Conservation (phyloP, 2,329 filamentous ascomycete species). For the Nemania sp. region DNA sequence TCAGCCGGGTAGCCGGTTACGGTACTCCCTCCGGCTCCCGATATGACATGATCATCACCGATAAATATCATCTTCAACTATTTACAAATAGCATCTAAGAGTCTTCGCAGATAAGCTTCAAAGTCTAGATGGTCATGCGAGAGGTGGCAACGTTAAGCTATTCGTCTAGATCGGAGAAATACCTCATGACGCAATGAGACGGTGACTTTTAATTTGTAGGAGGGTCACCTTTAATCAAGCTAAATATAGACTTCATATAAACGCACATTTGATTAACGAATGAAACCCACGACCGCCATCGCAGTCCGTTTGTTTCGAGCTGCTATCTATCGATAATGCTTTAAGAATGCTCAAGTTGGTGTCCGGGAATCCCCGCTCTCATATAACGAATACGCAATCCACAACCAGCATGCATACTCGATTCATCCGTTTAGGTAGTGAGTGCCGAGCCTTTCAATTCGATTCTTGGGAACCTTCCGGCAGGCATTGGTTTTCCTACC, state of each 20-base stretch:
- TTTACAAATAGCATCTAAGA: background rate
- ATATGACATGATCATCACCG: background rate
- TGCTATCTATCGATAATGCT: background rate
- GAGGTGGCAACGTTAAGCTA: background rate
- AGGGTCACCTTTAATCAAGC: background rate
- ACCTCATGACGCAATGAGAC: background rate
- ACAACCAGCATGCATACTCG: background rate
- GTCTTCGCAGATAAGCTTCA: background rate
- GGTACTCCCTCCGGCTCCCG: background rate
- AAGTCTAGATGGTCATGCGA: background rate
- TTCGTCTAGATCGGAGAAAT: constrained; percentile 2
- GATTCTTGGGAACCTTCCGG: background rate
- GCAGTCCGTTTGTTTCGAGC: background rate
- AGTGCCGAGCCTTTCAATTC: background rate
- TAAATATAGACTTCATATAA: constrained; percentile 26
- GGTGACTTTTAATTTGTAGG: background rate
- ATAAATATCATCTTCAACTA: background rate
- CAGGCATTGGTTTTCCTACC: background rate
- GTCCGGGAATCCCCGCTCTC: background rate
- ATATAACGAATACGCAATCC: background rate
- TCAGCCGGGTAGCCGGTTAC: background rate
- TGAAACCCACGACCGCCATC: background rate
- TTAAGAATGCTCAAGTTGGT: background rate
- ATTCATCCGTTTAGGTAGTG: background rate
- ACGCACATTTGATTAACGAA: background rate